Conservation (phyloP, 129 eudicot genomes). For the Apium graveolens region DNA sequence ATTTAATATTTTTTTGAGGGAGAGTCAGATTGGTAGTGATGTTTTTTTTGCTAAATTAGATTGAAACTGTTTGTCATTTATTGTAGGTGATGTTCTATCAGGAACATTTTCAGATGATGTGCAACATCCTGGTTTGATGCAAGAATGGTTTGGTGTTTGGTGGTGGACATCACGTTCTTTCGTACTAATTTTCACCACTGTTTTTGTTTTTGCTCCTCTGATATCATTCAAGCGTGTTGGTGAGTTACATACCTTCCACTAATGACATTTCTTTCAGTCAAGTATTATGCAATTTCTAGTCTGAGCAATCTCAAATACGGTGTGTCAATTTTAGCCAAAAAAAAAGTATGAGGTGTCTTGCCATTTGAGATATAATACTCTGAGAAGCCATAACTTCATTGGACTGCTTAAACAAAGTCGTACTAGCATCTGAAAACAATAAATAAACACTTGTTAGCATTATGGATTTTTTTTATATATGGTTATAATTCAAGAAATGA, state of each 20-base stretch:
- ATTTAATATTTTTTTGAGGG: no score
- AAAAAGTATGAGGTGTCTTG: no score
- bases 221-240: constrained; percentile 90
- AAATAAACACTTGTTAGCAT: no score
- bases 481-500: neutral
- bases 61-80: neutral
- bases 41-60: no score
- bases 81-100: constrained; percentile 86
- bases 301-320: neutral
- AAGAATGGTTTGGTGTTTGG: constrained; percentile 86
- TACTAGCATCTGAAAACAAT: no score
- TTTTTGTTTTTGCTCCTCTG: constrained; percentile 60
- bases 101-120: constrained; percentile 74
- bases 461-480: neutral
- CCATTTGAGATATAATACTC: neutral
- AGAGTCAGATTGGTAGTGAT: no score
- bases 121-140: constrained; percentile 76
- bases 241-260: constrained; percentile 28
- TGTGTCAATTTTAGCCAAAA: no score
- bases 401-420: neutral
- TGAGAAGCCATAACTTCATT: neutral
- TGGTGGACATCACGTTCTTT: constrained; percentile 80
- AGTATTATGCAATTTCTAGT: neutral
- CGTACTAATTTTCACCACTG: constrained; percentile 59
- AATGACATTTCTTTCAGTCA: neutral